phyloP scores from a whole-genome alignment of 2,329 filamentous ascomycete species.

The Clonostachys chloroleuca region DNA sequence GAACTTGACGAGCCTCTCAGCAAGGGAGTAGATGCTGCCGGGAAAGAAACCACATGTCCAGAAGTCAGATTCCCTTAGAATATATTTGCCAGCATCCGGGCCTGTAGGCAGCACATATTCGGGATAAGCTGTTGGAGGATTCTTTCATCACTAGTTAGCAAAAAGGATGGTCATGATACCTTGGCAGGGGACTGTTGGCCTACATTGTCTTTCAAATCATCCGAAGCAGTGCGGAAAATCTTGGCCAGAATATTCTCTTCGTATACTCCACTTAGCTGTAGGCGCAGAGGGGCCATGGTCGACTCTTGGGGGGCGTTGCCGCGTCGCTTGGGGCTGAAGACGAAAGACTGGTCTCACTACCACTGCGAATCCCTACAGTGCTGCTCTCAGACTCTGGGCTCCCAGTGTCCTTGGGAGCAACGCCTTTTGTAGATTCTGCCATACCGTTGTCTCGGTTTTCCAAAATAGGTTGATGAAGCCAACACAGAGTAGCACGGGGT shows the following conservation, averaged over 20 bases:
- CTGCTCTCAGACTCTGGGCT: no score
- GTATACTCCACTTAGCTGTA: slow-evolving; percentile 4
- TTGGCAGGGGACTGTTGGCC: neutral
- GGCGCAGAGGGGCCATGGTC: neutral
- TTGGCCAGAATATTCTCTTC: slow-evolving; percentile 11
- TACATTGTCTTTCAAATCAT: slow-evolving; percentile 7
- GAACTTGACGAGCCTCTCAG: slow-evolving; percentile 23
- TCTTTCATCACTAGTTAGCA: neutral
- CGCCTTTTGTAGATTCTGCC: no score
- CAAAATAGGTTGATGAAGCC: no score
- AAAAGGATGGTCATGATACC: neutral
- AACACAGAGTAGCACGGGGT: no score
- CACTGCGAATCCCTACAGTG: no score
- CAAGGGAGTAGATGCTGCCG: slow-evolving; percentile 23
- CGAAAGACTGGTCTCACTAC: no score
- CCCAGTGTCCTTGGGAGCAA: no score
- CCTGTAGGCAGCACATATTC: slow-evolving; percentile 11
- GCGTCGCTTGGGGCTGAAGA: no score
- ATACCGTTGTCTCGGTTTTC: no score
- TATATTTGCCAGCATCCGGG: slow-evolving; percentile 6
- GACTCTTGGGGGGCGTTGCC: no score
- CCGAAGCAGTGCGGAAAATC: slow-evolving; percentile 8
- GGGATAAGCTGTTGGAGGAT: slow-evolving; percentile 9
- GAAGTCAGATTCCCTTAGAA: slow-evolving; percentile 9
- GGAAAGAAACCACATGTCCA: slow-evolving; percentile 36